Evolutionary conservation across 306 rosid genomes (phyloP).

Genomic region (Pachyrhizus erosus): DNA sequence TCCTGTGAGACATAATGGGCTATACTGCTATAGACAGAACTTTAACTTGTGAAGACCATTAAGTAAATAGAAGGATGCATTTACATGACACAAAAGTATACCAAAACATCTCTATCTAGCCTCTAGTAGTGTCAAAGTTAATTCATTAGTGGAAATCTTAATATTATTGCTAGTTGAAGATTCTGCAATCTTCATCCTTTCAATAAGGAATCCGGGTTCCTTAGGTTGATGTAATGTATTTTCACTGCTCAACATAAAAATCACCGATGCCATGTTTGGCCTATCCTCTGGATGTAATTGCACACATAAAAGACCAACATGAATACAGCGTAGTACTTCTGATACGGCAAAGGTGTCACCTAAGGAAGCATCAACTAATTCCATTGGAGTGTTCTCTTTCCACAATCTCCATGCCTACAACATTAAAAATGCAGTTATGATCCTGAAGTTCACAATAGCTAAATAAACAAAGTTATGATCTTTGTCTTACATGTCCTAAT

Average conservation of each 20-base stretch:
- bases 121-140: conserved; percentile 29
- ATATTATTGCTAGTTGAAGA: conserved; percentile 19
- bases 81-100: not conserved
- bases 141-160: conserved; percentile 36
- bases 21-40: not conserved
- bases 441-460: not conserved
- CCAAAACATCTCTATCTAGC: conserved; percentile 41
- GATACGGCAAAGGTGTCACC: not conserved
- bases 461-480: not conserved
- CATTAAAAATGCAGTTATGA: not conserved
- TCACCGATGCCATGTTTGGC: conserved; percentile 60
- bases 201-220: conserved; percentile 51
- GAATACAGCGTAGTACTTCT: conserved; percentile 51
- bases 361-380: conserved; percentile 42
- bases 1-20: not conserved
- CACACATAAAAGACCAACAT: conserved; percentile 61
- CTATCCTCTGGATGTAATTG: conserved; percentile 57
- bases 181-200: not conserved
- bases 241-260: conserved; percentile 58
- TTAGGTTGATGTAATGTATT: conserved; percentile 50
- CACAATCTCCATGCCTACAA: conserved; percentile 49
- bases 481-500: conserved; percentile 30
- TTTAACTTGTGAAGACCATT: not conserved
- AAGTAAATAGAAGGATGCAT: not conserved
- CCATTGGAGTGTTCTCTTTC: conserved; percentile 30